These are phyloP conservation scores for Cocos nucifera DNA, from an alignment of 176 grass and related monocot genomes.

Conservation along the genomic window DNA sequence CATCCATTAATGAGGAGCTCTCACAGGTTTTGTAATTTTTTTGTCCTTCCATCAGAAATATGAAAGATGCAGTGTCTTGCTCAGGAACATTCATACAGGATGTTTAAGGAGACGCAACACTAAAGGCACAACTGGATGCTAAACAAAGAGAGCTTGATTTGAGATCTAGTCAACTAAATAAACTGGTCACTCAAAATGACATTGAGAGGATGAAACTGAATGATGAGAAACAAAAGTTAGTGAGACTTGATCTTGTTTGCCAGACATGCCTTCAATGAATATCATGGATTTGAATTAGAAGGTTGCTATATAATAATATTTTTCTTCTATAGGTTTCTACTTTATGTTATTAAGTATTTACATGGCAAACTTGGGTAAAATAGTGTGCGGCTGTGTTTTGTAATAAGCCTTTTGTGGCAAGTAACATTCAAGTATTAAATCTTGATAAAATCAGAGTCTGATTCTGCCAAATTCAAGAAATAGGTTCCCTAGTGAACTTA, in stretches of 20 bases:
- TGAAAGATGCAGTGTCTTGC: constrained; percentile 27
- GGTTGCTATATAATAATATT: no score
- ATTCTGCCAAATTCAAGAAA: no score
- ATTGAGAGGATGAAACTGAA: constrained; percentile 46
- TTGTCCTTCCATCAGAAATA: constrained; percentile 30
- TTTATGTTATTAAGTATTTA: no score
- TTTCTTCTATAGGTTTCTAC: no score
- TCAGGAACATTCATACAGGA: constrained; percentile 21
- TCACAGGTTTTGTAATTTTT: neutral
- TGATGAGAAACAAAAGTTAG: constrained; percentile 39
- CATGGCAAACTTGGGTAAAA: no score
- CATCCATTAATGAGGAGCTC: neutral
- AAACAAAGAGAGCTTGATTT: constrained; percentile 27
- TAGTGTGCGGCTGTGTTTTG: no score
- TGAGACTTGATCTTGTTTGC: neutral
- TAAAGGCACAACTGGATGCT: constrained; percentile 28
- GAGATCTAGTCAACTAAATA: constrained; percentile 24
- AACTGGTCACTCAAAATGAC: constrained; percentile 43
- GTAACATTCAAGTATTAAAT: no score
- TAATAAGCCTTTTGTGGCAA: no score
- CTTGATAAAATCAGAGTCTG: no score
- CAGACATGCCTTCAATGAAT: no score
- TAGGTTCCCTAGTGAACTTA: no score
- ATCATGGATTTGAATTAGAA: no score
- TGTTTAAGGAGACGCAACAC: constrained; percentile 28